Percentiles rank a stretch among this genome's conserved stretches.
phyloP scores from a whole-genome alignment of 257 asterid genomes.

The Nicotiana tomentosiformis region DNA sequence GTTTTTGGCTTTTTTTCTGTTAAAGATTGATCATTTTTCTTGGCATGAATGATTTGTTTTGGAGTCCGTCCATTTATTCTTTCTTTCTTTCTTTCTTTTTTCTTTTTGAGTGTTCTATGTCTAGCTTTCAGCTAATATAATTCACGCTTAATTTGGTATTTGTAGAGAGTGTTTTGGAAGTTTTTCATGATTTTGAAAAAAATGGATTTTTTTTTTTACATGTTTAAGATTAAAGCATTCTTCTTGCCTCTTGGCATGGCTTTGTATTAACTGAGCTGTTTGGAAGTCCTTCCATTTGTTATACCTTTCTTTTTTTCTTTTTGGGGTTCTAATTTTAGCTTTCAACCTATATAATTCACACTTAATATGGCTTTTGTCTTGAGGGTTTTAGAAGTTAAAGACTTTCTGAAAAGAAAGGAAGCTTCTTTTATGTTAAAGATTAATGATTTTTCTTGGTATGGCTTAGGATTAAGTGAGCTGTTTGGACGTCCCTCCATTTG shows the following conservation, averaged over 20 bases:
- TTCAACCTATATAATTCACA: neutral
- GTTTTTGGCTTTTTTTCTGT: neutral
- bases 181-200: neutral
- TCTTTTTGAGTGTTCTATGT: too few relatives aligned
- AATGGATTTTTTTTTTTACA: neutral
- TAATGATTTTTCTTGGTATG: neutral
- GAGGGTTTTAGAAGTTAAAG: neutral
- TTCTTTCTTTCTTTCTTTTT: neutral
- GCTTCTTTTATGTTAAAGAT: neutral
- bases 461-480: neutral
- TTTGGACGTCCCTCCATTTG: slow-evolving; percentile 13
- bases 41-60: neutral
- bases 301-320: neutral
- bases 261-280: neutral
- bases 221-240: neutral
- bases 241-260: neutral
- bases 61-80: slow-evolving; percentile 13
- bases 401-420: neutral
- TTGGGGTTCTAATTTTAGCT: neutral
- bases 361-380: neutral
- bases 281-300: neutral
- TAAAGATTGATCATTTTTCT: neutral
- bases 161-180: neutral
- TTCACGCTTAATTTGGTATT: neutral
- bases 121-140: neutral